Evolutionary conservation across 257 asterid genomes (phyloP), one percentile per base, ranked within the genome.

Genomic region (Eustoma russellianum): DNA sequence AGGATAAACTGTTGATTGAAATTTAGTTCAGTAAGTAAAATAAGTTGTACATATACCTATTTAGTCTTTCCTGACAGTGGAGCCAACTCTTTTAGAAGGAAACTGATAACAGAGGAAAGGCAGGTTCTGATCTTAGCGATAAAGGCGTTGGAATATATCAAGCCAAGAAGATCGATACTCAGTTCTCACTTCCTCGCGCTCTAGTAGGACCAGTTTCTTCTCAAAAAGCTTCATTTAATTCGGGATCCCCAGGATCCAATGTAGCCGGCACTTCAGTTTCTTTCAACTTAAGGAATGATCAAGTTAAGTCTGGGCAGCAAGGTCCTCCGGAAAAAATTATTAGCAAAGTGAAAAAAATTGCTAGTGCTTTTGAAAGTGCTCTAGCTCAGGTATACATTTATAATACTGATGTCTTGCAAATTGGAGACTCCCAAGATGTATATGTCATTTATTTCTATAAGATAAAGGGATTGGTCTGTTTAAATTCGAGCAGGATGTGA

Each of bases 321-420:
- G 68, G 52, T 62, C 66, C 65, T 24, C 38, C 38, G 49, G 50
- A 69, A 64, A 76, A 47, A 75, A 69, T 57, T 70, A 76, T 81
- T 48, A 80, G 89, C 79, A 80, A 55, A 51, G 95, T 90, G 68
- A 78, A 66, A 70, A 90, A 83, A 70, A 78, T 86, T 86, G 80
- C 84, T 55, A 80, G 79, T 70, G 95, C 94, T 56, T 86, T 90
- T 16, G 95, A 86, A 64, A 78, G 53, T 47, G 63, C 67, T 53
- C 65, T 61, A 63, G 44, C 65, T 77, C 81, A 90, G 96, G 98
- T 90, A 80, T 40, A 51, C 30, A 38, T 30, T 41, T 48, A 6
- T 38, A 15, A 19, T 30, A 34, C 55, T 56, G 30, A 30, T 49
- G 50, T 53, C n/a, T 59, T 59, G 24, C 48, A 17, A 34, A 55